A percentile compares a stretch with the other conserved stretches of the same genome.
Evolutionary conservation across 352 stramenopile species (phyloP).

Genomic region (Phytophthora foliorum): DNA sequence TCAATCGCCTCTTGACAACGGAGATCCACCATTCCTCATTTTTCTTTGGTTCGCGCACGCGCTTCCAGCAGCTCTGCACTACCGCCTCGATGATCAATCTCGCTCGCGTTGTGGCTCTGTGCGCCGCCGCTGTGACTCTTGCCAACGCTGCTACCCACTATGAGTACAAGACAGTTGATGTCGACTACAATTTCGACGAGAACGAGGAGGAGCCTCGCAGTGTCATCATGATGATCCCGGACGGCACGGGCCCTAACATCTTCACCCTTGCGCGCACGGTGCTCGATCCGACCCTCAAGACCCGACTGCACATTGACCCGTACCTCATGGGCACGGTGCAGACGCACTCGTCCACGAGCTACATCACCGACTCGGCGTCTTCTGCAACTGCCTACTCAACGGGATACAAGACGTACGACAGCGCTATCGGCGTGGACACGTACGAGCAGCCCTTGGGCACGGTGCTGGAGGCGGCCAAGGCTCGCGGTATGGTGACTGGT

Average conservation of each 20-base stretch:
- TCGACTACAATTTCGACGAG: constrained; percentile 71
- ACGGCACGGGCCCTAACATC: constrained; percentile 65
- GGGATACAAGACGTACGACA: constrained; percentile 70
- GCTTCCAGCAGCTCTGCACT: constrained; percentile 1
- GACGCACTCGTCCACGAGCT: constrained; percentile 73
- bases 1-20: not conserved
- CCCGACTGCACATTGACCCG: constrained; percentile 54
- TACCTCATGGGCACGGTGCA: constrained; percentile 66
- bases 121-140: constrained; percentile 36
- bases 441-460: constrained; percentile 60
- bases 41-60: not conserved
- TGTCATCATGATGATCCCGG: constrained; percentile 73
- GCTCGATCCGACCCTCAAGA: constrained; percentile 61
- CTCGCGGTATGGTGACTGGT: constrained; percentile 66
- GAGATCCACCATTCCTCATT: constrained; percentile 8
- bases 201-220: constrained; percentile 51
- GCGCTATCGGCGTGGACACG: constrained; percentile 57
- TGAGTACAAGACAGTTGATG: constrained; percentile 75
- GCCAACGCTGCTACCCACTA: constrained; percentile 39
- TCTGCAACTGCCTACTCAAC: constrained; percentile 63
- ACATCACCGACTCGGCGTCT: constrained; percentile 75
- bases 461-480: constrained; percentile 63
- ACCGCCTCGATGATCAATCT: constrained; percentile 31
- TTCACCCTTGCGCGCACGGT: constrained; percentile 68
- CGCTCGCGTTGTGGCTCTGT: constrained; percentile 30